Evolutionary conservation across 1,139 yeast species (phyloP), one percentile per base, ranked within the genome.

Genomic region (Saccharomycopsis phalli): DNA sequence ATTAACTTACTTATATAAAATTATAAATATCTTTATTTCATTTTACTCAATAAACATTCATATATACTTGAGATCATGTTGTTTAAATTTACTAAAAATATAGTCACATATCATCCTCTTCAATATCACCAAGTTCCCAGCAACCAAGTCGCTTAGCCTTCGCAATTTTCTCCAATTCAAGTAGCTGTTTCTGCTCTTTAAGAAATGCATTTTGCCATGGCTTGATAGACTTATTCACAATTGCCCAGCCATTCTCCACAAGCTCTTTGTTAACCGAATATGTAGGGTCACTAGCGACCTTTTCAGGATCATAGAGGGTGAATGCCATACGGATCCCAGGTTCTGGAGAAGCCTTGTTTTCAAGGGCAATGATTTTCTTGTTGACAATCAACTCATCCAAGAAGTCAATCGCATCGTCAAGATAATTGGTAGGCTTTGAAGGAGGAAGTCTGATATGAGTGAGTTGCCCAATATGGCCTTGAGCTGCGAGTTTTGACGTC

Each of bases 51-150:
- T n/a, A n/a, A n/a, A n/a, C n/a, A n/a, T n/a, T n/a, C n/a, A n/a
- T n/a, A n/a, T n/a, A n/a, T n/a, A n/a, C n/a, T n/a, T n/a, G n/a
- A n/a, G n/a, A n/a, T n/a, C n/a, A n/a, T n/a, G n/a, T n/a, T n/a
- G n/a, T n/a, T n/a, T n/a, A n/a, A n/a, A n/a, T n/a, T n/a, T n/a
- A n/a, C n/a, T n/a, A n/a, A n/a, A n/a, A n/a, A n/a, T n/a, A n/a
- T n/a, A n/a, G n/a, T n/a, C n/a, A n/a, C n/a, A n/a, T n/a, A n/a
- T n/a, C n/a, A n/a, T 76, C 81, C 41, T 68, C 76, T 17, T 80
- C 68, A 38, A 81, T 73, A 54, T 81, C 91, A 39, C 94, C 94
- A 52, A 76, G 79, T 58, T 80, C 80, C 93, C 93, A 82, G 53
- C 86, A 80, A 8, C 93, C 93, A 31, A 63, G 57, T 47, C 75